Evolutionary conservation across 768 basidiomycete genomes (phyloP).

Genomic region (Auriscalpium microsporum): DNA sequence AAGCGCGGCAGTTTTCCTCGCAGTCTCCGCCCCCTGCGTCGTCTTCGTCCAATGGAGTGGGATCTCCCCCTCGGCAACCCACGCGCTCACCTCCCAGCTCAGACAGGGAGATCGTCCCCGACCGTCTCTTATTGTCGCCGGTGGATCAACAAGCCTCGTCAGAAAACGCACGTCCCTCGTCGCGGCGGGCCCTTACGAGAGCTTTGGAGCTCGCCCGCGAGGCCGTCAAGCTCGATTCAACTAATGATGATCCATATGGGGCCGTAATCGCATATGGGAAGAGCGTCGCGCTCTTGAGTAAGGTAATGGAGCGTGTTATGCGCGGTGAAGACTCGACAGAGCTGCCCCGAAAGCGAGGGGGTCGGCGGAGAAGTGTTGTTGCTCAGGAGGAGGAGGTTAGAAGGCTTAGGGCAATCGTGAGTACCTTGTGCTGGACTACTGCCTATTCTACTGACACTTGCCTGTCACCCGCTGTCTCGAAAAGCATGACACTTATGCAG

Average conservation of each 20-base stretch:
- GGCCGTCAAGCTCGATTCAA: conserved; percentile 81
- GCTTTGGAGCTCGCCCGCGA: conserved; percentile 85
- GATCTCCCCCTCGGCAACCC: conserved; percentile 47
- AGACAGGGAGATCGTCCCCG: conserved; percentile 34
- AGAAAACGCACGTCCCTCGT: conserved; percentile 60
- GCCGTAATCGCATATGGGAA: conserved; percentile 85
- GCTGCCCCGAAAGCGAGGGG: conserved; percentile 42
- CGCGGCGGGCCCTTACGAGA: conserved; percentile 75
- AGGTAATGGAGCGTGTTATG: conserved; percentile 89
- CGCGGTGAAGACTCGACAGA: conserved; percentile 78
- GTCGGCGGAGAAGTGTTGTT: conserved; percentile 69
- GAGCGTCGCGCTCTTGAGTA: conserved; percentile 78
- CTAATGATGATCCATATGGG: conserved; percentile 80
- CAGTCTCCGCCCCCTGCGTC: conserved; percentile 24
- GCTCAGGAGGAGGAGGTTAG: conserved; percentile 88
- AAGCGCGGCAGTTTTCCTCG: conserved; percentile 23
- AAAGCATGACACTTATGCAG: conserved; percentile 92
- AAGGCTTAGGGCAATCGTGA: conserved; percentile 79
- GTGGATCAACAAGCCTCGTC: conserved; percentile 27
- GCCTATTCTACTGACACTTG: not conserved
- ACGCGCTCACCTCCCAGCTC: conserved; percentile 15
- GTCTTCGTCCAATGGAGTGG: conserved; percentile 43
- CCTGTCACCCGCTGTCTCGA: conserved; percentile 1
- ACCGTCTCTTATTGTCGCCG: conserved; percentile 36
- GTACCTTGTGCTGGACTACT: conserved; percentile 23